Evolutionary conservation across 192 early-diverging fungal genomes (phyloP), one percentile per base, ranked within the genome.

Genomic region (Linderina pennispora): DNA sequence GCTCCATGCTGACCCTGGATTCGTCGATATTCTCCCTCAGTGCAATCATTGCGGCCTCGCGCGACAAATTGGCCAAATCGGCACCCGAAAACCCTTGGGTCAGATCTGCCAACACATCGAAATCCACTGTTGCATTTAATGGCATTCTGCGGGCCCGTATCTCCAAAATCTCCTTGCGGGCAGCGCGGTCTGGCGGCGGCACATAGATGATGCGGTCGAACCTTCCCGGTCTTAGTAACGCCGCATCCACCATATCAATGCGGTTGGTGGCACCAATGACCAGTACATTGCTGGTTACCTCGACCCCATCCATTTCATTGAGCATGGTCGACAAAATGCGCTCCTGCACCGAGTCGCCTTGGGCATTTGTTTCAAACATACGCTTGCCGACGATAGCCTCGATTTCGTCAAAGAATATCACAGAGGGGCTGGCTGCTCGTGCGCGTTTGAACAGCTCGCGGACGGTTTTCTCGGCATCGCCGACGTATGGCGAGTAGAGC

Each of bases 191-290:
- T 0, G 97, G 97, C 4, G 86, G 78, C 35, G 88, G 86, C 40
- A 99, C 96, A 57, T 99, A 94, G 36, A 99, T 83, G 69, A 96
- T 90, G 15, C 91, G 71, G 62, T 98, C 97, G 48, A 99, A 78
- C 38, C 97, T 80, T 22, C 97, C 97, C 9, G 95, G 95, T 48
- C 97, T 74, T 49, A 98, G 53, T 53, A 99, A 65, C 16, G 97
- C 97, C 19, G 89, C 85, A 63, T 99, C 97, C 40, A 99, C 69
- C 39, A 93, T 92, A 55, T 99, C 95, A 2, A 94, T 89, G 38
- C 97, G 78, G 72, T 99, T 99, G 8, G 97, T 99, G 2, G 97
- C 97, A 80, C 94, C 97, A 84, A 99, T 93, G 62, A 97, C 92
- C 60, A 95, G 88, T 40, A 99, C 64, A 11, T 94, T 78, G 65